Evolutionary conservation across 306 rosid species (phyloP).

Genomic region (Prinsepia uniflora): DNA sequence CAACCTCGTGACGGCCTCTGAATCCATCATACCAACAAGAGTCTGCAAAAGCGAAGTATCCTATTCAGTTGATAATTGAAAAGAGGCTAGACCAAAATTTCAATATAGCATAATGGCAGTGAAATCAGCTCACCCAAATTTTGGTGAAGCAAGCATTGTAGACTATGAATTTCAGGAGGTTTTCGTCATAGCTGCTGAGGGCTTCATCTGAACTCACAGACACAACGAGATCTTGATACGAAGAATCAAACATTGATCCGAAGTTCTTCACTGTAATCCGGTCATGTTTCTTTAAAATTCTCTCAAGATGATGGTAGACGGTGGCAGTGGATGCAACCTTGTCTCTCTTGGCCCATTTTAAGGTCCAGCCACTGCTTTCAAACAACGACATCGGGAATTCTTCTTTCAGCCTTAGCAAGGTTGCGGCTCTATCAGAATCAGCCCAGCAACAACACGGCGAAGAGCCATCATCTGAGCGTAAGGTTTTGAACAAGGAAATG

Average conservation of each 20-base stretch:
- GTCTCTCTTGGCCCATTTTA: constrained; percentile 15
- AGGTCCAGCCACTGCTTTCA: constrained; percentile 20
- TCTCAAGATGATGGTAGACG: constrained; percentile 43
- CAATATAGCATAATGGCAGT: too few species aligned
- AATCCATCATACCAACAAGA: constrained; percentile 50
- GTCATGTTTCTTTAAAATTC: constrained; percentile 48
- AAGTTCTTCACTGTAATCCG: constrained; percentile 57
- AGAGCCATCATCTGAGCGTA: constrained; percentile 75
- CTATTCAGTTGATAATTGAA: background rate
- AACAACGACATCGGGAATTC: constrained; percentile 36
- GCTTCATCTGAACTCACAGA: constrained; percentile 46
- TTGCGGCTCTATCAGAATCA: constrained; percentile 68
- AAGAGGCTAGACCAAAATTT: too few species aligned
- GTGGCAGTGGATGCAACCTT: constrained; percentile 22
- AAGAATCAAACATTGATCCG: constrained; percentile 53
- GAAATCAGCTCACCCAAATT: constrained; percentile 58
- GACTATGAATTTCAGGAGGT: constrained; percentile 49
- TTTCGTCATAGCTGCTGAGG: constrained; percentile 60
- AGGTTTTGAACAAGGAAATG: background rate
- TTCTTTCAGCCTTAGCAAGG: constrained; percentile 66
- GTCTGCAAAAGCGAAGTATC: constrained; percentile 44
- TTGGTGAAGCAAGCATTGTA: constrained; percentile 59
- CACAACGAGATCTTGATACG: constrained; percentile 53
- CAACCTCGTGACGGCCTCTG: constrained; percentile 43
- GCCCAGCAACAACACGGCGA: constrained; percentile 85